Base-by-base conservation (phyloP, 164 flowering plant genomes). In the Nelumbo lutea region DNA sequence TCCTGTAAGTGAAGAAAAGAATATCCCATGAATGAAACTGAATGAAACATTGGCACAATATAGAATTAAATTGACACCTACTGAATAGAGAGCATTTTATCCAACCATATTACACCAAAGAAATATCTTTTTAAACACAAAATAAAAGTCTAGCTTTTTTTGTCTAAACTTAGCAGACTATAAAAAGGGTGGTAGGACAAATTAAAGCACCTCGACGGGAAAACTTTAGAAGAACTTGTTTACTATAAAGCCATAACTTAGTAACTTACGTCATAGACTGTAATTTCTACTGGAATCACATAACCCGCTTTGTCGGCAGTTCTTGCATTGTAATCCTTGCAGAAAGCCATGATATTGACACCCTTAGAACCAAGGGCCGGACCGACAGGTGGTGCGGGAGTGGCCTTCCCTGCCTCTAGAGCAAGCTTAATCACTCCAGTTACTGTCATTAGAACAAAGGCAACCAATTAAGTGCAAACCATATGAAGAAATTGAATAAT, bases 311-410 rank as follows among this genome's bases (percentile, higher is more conserved):
- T 95, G 59, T 95, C 99, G 43, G 98, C 92, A 45, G 99, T 95
- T 69, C 83, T 87, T 42, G 99, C 98, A 80, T 95, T 95, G 80
- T 95, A 95, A 78, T 95, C 99, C 86, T 95, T 95, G 70, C 98
- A 95, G 70, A 95, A 95, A 9, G 96, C 95, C 95, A 91, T 91
- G 15, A 95, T 95, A 67, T 95, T 95, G 7, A 95, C 99, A 67
- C 99, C 99, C 84, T 95, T 95, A 0, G 99, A 85, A 82, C 99
- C 99, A 39, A 95, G 89, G 0, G 99, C 99, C 0, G 99, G 99
- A 2, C 99, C 99, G 1, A 95, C 99, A 1, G 98, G 99, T 8
- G 99, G 99, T 5, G 98, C 97, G 0, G 99, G 98, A 0, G 99
- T 95, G 0, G 98, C 99, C 84, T 93, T 95, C 64, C 99, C 99